Percentiles rank a stretch among this genome's conserved stretches.
phyloP scores from a whole-genome alignment of 2,329 filamentous ascomycete species.

The Eutypella sp. region DNA sequence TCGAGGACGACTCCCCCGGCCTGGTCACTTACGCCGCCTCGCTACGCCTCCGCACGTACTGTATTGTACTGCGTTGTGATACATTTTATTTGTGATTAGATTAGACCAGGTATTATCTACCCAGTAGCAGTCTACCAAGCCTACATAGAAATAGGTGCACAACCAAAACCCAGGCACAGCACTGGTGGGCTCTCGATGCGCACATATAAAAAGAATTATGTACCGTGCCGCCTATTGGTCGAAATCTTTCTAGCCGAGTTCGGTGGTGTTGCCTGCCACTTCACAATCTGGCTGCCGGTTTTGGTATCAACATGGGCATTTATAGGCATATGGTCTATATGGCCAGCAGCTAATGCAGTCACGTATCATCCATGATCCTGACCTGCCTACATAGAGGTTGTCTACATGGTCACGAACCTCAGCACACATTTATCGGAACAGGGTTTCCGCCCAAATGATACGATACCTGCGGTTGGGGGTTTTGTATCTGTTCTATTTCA shows the following conservation, averaged over 20 bases:
- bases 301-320: neutral
- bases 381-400: neutral
- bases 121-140: too few relatives aligned
- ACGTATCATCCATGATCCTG: neutral
- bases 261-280: neutral
- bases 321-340: too few relatives aligned
- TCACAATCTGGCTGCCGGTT: neutral
- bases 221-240: neutral
- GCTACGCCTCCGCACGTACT: neutral
- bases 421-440: neutral
- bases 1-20: neutral
- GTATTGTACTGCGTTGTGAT: neutral
- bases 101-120: too few relatives aligned
- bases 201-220: too few relatives aligned
- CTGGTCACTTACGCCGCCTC: neutral
- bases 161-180: too few relatives aligned
- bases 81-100: neutral
- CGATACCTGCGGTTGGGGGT: too few relatives aligned
- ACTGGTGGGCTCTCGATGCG: too few relatives aligned
- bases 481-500: too few relatives aligned
- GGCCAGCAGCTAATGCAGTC: neutral
- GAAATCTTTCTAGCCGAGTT: neutral
- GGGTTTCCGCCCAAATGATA: conserved; percentile 1
- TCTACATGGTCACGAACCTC: conserved; percentile 1
- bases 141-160: too few relatives aligned